Evolutionary conservation across 148 eudicot genomes (phyloP), one percentile per base, ranked within the genome.

Genomic region (Linanthus parryae): DNA sequence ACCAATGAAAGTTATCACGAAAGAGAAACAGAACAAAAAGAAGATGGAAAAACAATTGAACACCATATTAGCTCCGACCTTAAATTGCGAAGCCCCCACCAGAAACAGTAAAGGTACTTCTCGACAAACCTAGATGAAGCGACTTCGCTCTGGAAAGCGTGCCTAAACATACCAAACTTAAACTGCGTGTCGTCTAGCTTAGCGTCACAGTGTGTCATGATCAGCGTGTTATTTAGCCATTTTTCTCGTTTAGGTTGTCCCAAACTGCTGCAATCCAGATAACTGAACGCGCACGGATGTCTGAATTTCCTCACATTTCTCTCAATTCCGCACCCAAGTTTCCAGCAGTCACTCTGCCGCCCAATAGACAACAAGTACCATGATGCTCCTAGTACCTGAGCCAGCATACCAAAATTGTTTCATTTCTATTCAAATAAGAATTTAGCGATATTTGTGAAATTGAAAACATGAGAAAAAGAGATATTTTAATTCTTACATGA

Each of bases 301-400:
- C n/a, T n/a, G n/a, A n/a, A n/a, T 76, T 49, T 2, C 86, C 88
- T 42, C 7, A 60, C 29, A 7, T 53, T 49, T 28, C 47, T 64
- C 55, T 85, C 90, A 1, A 62, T 58, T 7, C 5, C 3, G 56
- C 98, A 91, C 34, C 78, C 67, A 8, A 58, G 5, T 75, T 64
- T 69, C 98, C 94, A 91, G 55, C 98, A 91, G 3, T 84, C 62
- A 53, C 77, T 73, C 28, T 91, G 96, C 10, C 98, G 48, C 45
- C 82, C 82, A 54, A 91, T 91, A 2, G 98, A 91, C 56, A 87
- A 63, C 8, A 81, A 61, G 62, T 91, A 91, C 98, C 98, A 91
- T 2, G 85, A 71, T 11, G 98, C 83, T 63, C 98, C 98, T 21
- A 84, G 46, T 23, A 91, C 75, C 97, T 91, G 76, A 66, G 8